Evolutionary conservation across 1,284 basidiomycete genomes (phyloP), one percentile per base, ranked within the genome.

Genomic region (Boletus semigastroideus): DNA sequence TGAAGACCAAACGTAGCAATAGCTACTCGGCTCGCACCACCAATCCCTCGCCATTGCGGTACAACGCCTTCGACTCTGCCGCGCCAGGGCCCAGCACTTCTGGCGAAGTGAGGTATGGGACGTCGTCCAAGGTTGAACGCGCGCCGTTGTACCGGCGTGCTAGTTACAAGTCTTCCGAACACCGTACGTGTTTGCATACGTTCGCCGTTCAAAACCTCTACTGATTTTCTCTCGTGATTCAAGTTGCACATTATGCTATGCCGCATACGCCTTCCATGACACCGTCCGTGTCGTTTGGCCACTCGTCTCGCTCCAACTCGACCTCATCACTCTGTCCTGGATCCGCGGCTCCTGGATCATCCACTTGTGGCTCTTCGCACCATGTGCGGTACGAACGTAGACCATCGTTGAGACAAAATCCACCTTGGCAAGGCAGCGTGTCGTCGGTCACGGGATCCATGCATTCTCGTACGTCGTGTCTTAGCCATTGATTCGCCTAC

Each of bases 261-360:
- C 61, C 63, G 2, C 61, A 59, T 65, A 60, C 66, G 5, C 59
- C 68, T 13, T 69, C 63, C 42, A 51, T 64, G 50, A 53, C 69
- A 4, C 67, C 66, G 2, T 70, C 66, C 3, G 59, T 66, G 13
- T 70, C 69, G 10, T 70, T 65, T 71, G 49, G 66, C 54, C 65
- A 71, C 38, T 68, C 69, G 1, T 79, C 78, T 47, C 73, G 77
- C n/a, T 74, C 76, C 17, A 77, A 73, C 59, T 78, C 77, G 12
- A 75, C 67, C 51, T 71, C 75, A 17, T 79, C 77, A 11, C 58
- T 79, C 22, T 71, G 65, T 50, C 72, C 73, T 39, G 64, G 67
- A 30, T 62, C 58, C n/a, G 54, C 53, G 12, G 61, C 47, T 41
- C 63, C 59, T 52, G 64, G 62, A 14, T 64, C 66, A 28, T 64